Conservation (phyloP, 2,329 filamentous ascomycete species). For the Ceratocystiopsis sp. region DNA sequence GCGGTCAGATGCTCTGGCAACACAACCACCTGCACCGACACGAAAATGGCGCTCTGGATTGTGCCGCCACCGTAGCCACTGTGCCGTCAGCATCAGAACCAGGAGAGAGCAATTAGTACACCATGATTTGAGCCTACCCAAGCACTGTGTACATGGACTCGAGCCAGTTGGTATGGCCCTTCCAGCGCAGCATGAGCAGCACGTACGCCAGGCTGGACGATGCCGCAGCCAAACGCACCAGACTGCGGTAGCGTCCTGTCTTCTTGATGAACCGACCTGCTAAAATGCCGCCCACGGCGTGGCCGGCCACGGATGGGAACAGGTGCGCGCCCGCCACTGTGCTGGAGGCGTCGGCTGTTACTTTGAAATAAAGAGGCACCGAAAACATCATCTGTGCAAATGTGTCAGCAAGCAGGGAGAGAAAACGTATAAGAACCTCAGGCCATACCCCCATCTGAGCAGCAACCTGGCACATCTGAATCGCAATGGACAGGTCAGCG, state of each 20-base stretch:
- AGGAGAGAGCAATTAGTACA: neutral
- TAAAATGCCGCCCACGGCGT: conserved; percentile 44
- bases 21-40: conserved; percentile 24
- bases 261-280: conserved; percentile 39
- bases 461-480: conserved; percentile 33
- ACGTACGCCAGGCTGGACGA: conserved; percentile 32
- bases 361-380: conserved; percentile 53
- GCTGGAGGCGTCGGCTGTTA: conserved; percentile 38
- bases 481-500: conserved; percentile 34
- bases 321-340: conserved; percentile 43
- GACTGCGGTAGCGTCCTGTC: conserved; percentile 42
- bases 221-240: conserved; percentile 32
- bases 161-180: conserved; percentile 35
- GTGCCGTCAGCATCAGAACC: conserved; percentile 1
- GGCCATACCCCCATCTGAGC: conserved; percentile 39
- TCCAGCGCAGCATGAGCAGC: conserved; percentile 39
- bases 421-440: neutral
- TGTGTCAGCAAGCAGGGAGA: neutral
- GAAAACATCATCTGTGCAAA: conserved; percentile 38
- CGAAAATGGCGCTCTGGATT: conserved; percentile 23
- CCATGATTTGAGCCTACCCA: conserved; percentile 12
- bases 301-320: conserved; percentile 50
- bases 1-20: conserved; percentile 21
- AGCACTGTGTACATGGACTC: conserved; percentile 45
- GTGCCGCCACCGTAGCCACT: conserved; percentile 25